A percentile compares a stretch with the other conserved stretches of the same genome.
These are phyloP conservation scores for Populus simonii DNA, from an alignment of 345 rosid genomes.

Conservation along the genomic window DNA sequence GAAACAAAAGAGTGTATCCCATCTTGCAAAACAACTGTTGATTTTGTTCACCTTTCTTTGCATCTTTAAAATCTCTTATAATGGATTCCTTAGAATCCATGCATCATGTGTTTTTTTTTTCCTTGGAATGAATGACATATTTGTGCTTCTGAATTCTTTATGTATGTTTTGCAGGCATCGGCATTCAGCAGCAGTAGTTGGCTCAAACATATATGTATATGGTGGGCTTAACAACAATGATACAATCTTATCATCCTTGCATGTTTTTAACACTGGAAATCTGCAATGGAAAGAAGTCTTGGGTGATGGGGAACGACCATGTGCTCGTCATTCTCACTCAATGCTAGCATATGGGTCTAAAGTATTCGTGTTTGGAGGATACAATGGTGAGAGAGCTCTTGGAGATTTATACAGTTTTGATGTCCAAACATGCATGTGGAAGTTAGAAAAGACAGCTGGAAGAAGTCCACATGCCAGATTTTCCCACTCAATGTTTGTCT, in stretches of 20 bases:
- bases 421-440: constrained; percentile 53
- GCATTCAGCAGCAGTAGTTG: constrained; percentile 76
- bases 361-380: constrained; percentile 77
- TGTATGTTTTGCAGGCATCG: constrained; percentile 63
- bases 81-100: background rate
- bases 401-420: constrained; percentile 82
- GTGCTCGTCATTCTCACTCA: constrained; percentile 84
- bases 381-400: constrained; percentile 64
- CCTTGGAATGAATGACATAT: background rate
- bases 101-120: background rate
- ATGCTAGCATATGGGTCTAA: constrained; percentile 66
- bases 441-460: constrained; percentile 60
- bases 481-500: constrained; percentile 84
- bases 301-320: constrained; percentile 57
- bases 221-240: constrained; percentile 72
- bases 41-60: background rate
- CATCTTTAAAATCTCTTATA: constrained; percentile 6
- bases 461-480: constrained; percentile 77
- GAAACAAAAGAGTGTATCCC: background rate
- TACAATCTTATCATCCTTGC: constrained; percentile 52
- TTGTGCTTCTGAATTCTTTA: background rate
- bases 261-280: constrained; percentile 46
- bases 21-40: background rate
- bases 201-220: constrained; percentile 63
- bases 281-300: constrained; percentile 62